A percentile compares a stretch with the other conserved stretches of the same genome.
Evolutionary conservation across 192 early-diverging fungal genomes (phyloP).

Genomic region (Lobulomyces angularis): DNA sequence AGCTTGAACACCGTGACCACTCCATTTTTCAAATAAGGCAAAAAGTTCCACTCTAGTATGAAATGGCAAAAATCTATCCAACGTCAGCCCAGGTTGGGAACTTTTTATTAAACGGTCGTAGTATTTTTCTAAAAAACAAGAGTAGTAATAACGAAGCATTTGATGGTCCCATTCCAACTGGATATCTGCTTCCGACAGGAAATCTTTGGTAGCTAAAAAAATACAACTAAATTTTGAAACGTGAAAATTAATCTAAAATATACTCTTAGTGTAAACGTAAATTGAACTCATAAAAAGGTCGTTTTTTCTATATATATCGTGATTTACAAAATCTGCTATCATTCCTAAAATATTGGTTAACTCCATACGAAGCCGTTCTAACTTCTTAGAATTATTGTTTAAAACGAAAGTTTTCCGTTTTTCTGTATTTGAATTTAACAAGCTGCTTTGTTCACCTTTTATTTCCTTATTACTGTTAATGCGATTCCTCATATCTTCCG

Average conservation of each 20-base stretch:
- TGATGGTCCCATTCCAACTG: slow-evolving; percentile 82
- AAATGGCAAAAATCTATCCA: slow-evolving; percentile 50
- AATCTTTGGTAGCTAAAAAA: too few species aligned
- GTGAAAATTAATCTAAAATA: too few species aligned
- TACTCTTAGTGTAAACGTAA: slow-evolving; percentile 60
- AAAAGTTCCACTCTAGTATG: slow-evolving; percentile 67
- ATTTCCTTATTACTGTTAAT: too few species aligned
- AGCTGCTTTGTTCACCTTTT: too few species aligned
- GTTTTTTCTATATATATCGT: slow-evolving; percentile 42
- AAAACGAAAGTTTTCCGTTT: slow-evolving; percentile 26
- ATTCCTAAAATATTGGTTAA: slow-evolving; percentile 59
- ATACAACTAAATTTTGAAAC: too few species aligned
- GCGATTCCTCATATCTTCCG: slow-evolving; percentile 49
- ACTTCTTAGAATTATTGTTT: slow-evolving; percentile 24
- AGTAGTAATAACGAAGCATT: slow-evolving; percentile 75
- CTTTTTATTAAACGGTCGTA: slow-evolving; percentile 50
- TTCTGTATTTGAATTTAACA: slow-evolving; percentile 38
- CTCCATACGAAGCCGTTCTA: slow-evolving; percentile 59
- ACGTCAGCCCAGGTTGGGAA: slow-evolving; percentile 5
- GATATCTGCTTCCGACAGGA: slow-evolving; percentile 63
- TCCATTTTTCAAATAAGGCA: slow-evolving; percentile 84
- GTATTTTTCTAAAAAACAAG: slow-evolving; percentile 72
- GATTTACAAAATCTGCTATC: slow-evolving; percentile 52
- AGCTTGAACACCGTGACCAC: slow-evolving; percentile 61
- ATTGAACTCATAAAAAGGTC: slow-evolving; percentile 50